These are phyloP conservation scores for Reutealis trisperma DNA, from an alignment of 345 rosid genomes.

Conservation along the genomic window DNA sequence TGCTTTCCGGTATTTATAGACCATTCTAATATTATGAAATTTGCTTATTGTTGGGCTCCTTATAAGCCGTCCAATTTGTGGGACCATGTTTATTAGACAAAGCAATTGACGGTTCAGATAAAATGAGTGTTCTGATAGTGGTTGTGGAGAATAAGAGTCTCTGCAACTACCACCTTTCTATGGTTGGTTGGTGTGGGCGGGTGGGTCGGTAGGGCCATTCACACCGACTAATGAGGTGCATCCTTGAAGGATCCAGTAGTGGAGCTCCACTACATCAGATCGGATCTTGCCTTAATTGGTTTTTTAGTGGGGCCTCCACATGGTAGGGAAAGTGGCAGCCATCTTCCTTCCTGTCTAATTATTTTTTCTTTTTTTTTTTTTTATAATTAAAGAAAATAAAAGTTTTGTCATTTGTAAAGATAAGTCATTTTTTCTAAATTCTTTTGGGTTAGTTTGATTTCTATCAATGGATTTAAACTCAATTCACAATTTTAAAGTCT, in stretches of 20 bases:
- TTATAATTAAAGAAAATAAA: no score
- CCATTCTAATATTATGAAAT: not conserved
- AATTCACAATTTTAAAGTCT: no score
- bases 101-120: not conserved
- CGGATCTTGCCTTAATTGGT: not conserved
- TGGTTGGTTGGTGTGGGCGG: constrained; percentile 5
- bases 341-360: not conserved
- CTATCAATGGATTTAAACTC: no score
- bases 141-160: not conserved
- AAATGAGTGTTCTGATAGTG: not conserved
- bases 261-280: constrained; percentile 1
- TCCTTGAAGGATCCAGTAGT: not conserved
- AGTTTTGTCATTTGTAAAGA: no score
- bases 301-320: not conserved
- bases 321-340: not conserved
- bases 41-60: not conserved
- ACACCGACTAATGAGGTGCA: not conserved
- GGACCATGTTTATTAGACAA: not conserved
- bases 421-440: no score
- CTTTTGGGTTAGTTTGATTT: no score
- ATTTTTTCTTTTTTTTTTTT: no score
- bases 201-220: not conserved
- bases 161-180: not conserved
- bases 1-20: not conserved
- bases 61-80: not conserved